Percentiles rank a stretch among this genome's conserved stretches.
Conservation (phyloP, 129 eudicot species). For the Arctium lappa region DNA sequence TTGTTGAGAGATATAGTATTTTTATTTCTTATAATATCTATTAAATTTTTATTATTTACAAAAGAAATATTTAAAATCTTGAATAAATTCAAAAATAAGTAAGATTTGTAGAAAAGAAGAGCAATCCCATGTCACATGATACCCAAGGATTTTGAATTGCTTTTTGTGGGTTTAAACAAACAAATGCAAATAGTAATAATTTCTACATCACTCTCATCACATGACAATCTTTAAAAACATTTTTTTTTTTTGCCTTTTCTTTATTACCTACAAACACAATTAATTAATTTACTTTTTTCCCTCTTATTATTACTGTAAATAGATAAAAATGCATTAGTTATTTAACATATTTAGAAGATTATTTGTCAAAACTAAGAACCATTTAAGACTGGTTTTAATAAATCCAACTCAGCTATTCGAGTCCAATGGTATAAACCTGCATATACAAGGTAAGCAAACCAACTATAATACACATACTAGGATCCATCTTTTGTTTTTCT, state of each 20-base stretch:
- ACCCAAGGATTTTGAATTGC: conserved; percentile 12
- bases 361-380: too few relatives aligned
- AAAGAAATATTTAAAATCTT: not conserved
- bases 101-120: not conserved
- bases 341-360: too few relatives aligned
- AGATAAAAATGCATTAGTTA: too few relatives aligned
- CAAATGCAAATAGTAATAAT: conserved; percentile 3
- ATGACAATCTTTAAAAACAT: not conserved
- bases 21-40: not conserved
- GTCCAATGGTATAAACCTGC: too few relatives aligned
- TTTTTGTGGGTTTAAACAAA: conserved; percentile 15
- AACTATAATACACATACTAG: not conserved
- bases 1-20: not conserved
- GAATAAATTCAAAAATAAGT: conserved; percentile 5
- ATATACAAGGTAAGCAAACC: too few relatives aligned
- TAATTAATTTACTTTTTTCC: not conserved
- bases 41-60: too few relatives aligned
- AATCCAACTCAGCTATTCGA: not conserved
- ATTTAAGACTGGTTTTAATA: not conserved
- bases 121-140: conserved; percentile 24
- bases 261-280: not conserved
- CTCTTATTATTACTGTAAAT: too few relatives aligned
- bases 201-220: conserved; percentile 22
- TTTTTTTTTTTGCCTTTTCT: not conserved
- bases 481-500: not conserved